These are phyloP conservation scores for Saturnispora saitoi DNA, from an alignment of 805 yeast genomes.

Conservation along the genomic window DNA sequence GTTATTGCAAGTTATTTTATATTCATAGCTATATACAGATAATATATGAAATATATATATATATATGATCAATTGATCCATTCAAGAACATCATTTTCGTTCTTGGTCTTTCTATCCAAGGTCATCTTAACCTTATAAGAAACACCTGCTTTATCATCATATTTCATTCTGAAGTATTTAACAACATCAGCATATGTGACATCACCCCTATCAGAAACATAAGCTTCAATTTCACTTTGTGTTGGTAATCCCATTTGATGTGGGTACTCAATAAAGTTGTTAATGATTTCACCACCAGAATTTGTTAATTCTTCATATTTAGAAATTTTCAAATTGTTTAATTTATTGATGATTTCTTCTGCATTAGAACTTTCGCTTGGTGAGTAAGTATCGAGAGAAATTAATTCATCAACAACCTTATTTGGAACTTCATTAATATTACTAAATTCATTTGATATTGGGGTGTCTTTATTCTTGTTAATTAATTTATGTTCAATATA, in stretches of 20 bases:
- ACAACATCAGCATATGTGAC: slow-evolving; percentile 62
- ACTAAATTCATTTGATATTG: slow-evolving; percentile 13
- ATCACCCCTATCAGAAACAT: slow-evolving; percentile 63
- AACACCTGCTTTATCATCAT: slow-evolving; percentile 53
- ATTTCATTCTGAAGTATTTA: slow-evolving; percentile 47
- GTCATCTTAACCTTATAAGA: slow-evolving; percentile 49
- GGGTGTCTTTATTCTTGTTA: slow-evolving; percentile 28
- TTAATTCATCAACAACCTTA: slow-evolving; percentile 47
- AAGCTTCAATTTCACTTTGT: slow-evolving; percentile 53
- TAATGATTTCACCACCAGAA: slow-evolving; percentile 27
- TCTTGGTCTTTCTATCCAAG: slow-evolving; percentile 48
- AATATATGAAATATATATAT: slow-evolving; percentile 11
- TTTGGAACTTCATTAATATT: slow-evolving; percentile 63
- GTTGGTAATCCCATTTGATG: slow-evolving; percentile 71
- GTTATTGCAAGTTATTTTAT: neutral
- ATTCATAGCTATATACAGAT: neutral
- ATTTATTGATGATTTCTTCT: slow-evolving; percentile 16
- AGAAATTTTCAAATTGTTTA: slow-evolving; percentile 32
- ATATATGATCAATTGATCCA: slow-evolving; percentile 32
- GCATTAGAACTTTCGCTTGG: slow-evolving; percentile 16
- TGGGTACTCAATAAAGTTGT: slow-evolving; percentile 39
- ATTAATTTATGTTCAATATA: slow-evolving; percentile 46
- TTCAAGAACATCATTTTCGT: slow-evolving; percentile 36
- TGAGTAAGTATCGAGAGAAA: slow-evolving; percentile 20
- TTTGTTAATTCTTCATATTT: slow-evolving; percentile 17